These are phyloP conservation scores for Alternaria triticina DNA, from an alignment of 2,329 filamentous ascomycete genomes.

Conservation along the genomic window DNA sequence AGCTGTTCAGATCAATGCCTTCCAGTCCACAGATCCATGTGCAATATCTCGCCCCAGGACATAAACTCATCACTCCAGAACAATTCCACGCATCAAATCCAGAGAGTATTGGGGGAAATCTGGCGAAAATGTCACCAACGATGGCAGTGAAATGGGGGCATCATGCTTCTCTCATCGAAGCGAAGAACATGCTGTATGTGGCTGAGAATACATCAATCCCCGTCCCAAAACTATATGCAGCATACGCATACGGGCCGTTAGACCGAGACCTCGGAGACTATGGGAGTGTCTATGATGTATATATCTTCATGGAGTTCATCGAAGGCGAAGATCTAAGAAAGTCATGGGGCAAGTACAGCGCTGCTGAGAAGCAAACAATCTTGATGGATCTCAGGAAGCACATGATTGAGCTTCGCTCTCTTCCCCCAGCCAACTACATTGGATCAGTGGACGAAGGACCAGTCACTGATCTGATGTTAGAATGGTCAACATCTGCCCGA, in stretches of 20 bases:
- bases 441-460: conserved; percentile 24
- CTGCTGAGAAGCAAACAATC: conserved; percentile 24
- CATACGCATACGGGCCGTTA: conserved; percentile 24
- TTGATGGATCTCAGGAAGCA: conserved; percentile 20
- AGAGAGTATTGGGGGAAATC: neutral
- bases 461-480: conserved; percentile 29
- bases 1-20: conserved; percentile 22
- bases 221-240: conserved; percentile 22
- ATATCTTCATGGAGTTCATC: conserved; percentile 29
- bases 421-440: conserved; percentile 20
- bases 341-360: conserved; percentile 16
- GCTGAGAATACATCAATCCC: conserved; percentile 26
- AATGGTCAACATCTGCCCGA: conserved; percentile 24
- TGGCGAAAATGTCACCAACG: conserved; percentile 18
- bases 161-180: conserved; percentile 28
- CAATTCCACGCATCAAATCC: conserved; percentile 18
- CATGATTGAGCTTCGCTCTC: conserved; percentile 23
- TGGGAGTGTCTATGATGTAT: conserved; percentile 20
- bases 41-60: conserved; percentile 20
- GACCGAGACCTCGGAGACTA: conserved; percentile 17
- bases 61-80: conserved; percentile 23
- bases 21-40: conserved; percentile 21
- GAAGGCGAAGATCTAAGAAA: conserved; percentile 20
- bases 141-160: conserved; percentile 23
- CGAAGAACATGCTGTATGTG: conserved; percentile 21